Evolutionary conservation across 139 green algal genomes (phyloP).

Genomic region (Chlamydomonas schloesseri): DNA sequence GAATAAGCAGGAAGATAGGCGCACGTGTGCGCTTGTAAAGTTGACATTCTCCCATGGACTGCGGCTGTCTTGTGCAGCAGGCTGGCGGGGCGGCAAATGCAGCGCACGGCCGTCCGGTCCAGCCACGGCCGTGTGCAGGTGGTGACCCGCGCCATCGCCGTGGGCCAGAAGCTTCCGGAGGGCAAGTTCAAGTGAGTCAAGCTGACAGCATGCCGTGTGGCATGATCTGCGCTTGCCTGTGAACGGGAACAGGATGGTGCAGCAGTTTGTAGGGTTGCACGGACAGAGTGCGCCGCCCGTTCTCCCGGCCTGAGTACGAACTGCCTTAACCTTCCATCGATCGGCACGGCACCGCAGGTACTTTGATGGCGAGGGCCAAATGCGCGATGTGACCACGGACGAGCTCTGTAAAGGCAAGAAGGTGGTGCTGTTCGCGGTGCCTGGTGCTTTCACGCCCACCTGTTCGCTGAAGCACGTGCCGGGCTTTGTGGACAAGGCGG

Average conservation of each 20-base stretch:
- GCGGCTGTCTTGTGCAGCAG: background rate
- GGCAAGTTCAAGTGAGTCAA: slow-evolving; percentile 71
- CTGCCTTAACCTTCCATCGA: too few species aligned
- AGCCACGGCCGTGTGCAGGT: background rate
- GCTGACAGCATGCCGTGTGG: too few species aligned
- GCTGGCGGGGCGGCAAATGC: background rate
- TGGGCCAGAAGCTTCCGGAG: slow-evolving; percentile 74
- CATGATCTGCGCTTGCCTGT: too few species aligned
- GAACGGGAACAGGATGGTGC: too few species aligned
- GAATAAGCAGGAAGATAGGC: too few species aligned
- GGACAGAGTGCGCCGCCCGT: too few species aligned
- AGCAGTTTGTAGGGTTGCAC: too few species aligned
- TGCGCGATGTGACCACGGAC: slow-evolving; percentile 86
- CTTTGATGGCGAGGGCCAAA: slow-evolving; percentile 92
- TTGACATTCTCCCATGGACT: too few species aligned
- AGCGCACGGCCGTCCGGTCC: background rate
- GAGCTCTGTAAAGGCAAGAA: slow-evolving; percentile 94
- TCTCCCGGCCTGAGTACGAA: too few species aligned
- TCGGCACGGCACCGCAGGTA: background rate
- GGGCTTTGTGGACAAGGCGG: slow-evolving; percentile 92
- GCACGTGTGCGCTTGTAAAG: too few species aligned
- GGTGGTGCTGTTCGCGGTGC: slow-evolving; percentile 93
- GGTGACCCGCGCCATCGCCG: slow-evolving; percentile 42
- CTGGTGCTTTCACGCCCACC: slow-evolving; percentile 94
- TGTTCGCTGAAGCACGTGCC: slow-evolving; percentile 94